A percentile compares a stretch with the other conserved stretches of the same genome.
phyloP scores from a whole-genome alignment of 1,139 yeast species.

The Pichia sp. region DNA sequence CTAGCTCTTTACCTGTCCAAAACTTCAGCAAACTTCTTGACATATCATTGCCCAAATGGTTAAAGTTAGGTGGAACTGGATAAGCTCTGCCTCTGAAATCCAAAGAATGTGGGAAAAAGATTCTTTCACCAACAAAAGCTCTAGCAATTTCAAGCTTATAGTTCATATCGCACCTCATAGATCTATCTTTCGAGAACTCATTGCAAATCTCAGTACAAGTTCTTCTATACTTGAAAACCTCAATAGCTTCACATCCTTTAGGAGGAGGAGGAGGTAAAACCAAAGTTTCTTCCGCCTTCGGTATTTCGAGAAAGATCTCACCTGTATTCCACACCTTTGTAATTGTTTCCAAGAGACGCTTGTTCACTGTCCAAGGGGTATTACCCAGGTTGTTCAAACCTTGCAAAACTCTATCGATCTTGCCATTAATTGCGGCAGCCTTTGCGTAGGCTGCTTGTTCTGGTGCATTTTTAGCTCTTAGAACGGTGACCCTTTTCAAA shows the following conservation, averaged over 20 bases:
- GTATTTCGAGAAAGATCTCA: conserved; percentile 71
- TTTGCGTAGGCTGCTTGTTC: conserved; percentile 85
- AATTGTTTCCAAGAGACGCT: conserved; percentile 58
- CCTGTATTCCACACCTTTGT: conserved; percentile 86
- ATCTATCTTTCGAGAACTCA: conserved; percentile 61
- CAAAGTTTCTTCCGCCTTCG: conserved; percentile 51
- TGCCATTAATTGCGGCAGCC: conserved; percentile 71
- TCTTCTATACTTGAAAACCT: conserved; percentile 60
- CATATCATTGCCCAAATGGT: conserved; percentile 87
- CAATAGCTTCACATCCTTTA: conserved; percentile 62
- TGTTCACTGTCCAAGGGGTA: conserved; percentile 91
- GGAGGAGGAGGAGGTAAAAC: conserved; percentile 61
- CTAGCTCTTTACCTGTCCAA: conserved; percentile 83
- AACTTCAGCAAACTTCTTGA: conserved; percentile 78
- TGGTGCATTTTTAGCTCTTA: conserved; percentile 79
- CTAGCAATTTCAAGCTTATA: conserved; percentile 93
- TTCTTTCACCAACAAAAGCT: conserved; percentile 81
- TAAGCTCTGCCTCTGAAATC: conserved; percentile 97
- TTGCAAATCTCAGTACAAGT: conserved; percentile 50
- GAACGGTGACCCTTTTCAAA: conserved; percentile 52
- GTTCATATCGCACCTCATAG: conserved; percentile 89
- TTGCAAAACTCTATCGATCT: conserved; percentile 57
- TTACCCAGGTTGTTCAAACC: conserved; percentile 86
- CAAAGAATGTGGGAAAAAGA: conserved; percentile 88
- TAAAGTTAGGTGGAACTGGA: conserved; percentile 65